A percentile compares a stretch with the other conserved stretches of the same genome.
Conservation (phyloP, 257 asterid species). For the Nicotiana sylvestris region DNA sequence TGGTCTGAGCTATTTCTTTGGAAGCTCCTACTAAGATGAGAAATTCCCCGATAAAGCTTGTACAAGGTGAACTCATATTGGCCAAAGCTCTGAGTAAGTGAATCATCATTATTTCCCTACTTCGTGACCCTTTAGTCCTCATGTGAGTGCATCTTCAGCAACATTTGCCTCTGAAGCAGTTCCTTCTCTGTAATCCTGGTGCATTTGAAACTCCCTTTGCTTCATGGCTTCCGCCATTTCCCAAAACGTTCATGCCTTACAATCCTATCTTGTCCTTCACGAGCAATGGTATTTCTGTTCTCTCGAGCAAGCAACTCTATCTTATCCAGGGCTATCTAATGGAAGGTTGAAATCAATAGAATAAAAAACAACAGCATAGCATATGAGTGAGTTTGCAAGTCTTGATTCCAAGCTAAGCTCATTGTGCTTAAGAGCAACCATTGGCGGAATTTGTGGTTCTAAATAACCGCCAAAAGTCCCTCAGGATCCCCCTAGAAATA, state of each 20-base stretch:
- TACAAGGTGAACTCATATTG: no score
- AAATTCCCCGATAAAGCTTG: no score
- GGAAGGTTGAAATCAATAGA: slow-evolving; percentile 53
- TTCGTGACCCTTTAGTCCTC: slow-evolving; percentile 42
- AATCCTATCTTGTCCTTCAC: slow-evolving; percentile 72
- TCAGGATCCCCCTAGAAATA: slow-evolving; percentile 37
- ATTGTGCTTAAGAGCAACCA: slow-evolving; percentile 74
- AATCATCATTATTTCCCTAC: slow-evolving; percentile 32
- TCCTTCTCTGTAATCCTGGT: slow-evolving; percentile 54
- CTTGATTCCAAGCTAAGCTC: slow-evolving; percentile 51
- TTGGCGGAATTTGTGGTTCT: slow-evolving; percentile 67
- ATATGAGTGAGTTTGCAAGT: slow-evolving; percentile 48
- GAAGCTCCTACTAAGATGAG: no score
- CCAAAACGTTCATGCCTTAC: slow-evolving; percentile 64
- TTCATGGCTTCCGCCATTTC: slow-evolving; percentile 64
- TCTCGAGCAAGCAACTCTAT: slow-evolving; percentile 69
- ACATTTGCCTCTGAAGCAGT: slow-evolving; percentile 60
- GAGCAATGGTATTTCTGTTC: slow-evolving; percentile 57
- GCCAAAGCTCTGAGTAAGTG: slow-evolving; percentile 56
- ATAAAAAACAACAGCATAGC: slow-evolving; percentile 76
- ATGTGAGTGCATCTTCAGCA: slow-evolving; percentile 62
- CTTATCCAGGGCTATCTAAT: slow-evolving; percentile 51
- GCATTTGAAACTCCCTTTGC: slow-evolving; percentile 52
- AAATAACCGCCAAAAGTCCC: slow-evolving; percentile 61
- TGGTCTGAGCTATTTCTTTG: slow-evolving; percentile 33